Evolutionary conservation across 2,329 filamentous ascomycete genomes (phyloP).

Genomic region (Macrophomina tecta): DNA sequence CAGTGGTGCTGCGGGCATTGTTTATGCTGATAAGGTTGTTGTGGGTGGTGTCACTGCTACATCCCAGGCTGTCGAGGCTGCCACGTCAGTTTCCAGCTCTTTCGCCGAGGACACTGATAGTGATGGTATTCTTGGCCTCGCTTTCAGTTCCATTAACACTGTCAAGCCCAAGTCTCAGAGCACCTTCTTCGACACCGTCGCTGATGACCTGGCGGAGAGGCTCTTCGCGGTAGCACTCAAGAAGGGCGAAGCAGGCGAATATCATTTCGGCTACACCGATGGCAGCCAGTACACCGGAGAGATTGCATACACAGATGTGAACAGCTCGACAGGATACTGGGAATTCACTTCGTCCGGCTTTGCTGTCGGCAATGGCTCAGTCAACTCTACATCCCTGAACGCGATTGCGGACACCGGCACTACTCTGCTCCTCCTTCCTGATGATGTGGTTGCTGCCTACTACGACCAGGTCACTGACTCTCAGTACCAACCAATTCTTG

Average conservation of each 20-base stretch:
- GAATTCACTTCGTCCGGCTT: slow-evolving; percentile 64
- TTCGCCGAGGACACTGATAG: slow-evolving; percentile 59
- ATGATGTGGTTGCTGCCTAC: slow-evolving; percentile 62
- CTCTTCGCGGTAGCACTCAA: slow-evolving; percentile 66
- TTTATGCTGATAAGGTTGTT: slow-evolving; percentile 69
- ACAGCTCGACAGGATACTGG: slow-evolving; percentile 68
- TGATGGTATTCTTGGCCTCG: slow-evolving; percentile 28
- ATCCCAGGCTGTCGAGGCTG: slow-evolving; percentile 70
- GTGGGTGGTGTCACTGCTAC: slow-evolving; percentile 66
- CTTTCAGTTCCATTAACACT: slow-evolving; percentile 40
- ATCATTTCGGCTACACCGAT: slow-evolving; percentile 67
- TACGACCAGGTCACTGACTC: slow-evolving; percentile 61
- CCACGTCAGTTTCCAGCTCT: slow-evolving; percentile 60
- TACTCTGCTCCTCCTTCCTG: slow-evolving; percentile 66
- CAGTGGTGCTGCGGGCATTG: slow-evolving; percentile 66
- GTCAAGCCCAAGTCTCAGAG: slow-evolving; percentile 57
- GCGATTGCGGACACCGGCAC: slow-evolving; percentile 75
- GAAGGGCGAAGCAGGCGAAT: slow-evolving; percentile 54
- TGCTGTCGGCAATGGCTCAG: slow-evolving; percentile 54
- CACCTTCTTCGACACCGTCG: slow-evolving; percentile 68
- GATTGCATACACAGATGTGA: slow-evolving; percentile 63
- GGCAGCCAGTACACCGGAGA: slow-evolving; percentile 62
- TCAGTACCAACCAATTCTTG: slow-evolving; percentile 40
- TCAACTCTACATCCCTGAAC: slow-evolving; percentile 50
- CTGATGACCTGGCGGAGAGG: slow-evolving; percentile 55